phyloP scores from a whole-genome alignment of 2,329 filamentous ascomycete species.

The Aspergillus fijiensis region DNA sequence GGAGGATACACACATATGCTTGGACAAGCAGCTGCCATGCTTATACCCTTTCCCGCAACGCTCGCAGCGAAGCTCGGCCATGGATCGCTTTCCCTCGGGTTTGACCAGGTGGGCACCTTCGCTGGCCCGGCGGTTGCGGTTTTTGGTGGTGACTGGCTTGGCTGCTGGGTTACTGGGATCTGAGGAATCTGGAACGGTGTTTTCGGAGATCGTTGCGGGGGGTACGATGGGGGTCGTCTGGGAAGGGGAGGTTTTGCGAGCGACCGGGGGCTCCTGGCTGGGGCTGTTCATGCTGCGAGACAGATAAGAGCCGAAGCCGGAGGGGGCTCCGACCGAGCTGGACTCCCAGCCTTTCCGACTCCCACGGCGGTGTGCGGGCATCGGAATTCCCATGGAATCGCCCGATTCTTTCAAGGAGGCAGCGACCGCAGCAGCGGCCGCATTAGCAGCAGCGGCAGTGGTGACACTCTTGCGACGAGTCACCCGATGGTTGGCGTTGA shows the following conservation, averaged over 20 bases:
- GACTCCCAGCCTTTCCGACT: conserved; percentile 60
- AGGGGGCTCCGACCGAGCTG: conserved; percentile 52
- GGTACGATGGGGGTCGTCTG: conserved; percentile 22
- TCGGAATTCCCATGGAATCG: conserved; percentile 60
- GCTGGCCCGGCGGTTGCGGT: conserved; percentile 66
- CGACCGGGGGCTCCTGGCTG: conserved; percentile 33
- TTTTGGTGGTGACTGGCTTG: conserved; percentile 50
- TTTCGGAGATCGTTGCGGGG: not conserved
- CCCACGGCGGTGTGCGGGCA: conserved; percentile 57
- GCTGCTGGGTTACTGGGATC: conserved; percentile 52
- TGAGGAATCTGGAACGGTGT: conserved; percentile 8
- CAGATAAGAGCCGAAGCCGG: conserved; percentile 44
- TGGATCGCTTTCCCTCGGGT: conserved; percentile 74
- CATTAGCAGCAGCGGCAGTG: conserved; percentile 70
- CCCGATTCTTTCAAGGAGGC: conserved; percentile 65
- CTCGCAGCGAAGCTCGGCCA: conserved; percentile 88
- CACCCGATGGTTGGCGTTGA: conserved; percentile 80
- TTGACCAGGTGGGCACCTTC: conserved; percentile 82
- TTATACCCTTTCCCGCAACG: conserved; percentile 99
- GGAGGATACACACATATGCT: conserved; percentile 90
- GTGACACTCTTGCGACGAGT: conserved; percentile 91
- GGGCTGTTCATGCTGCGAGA: conserved; percentile 41
- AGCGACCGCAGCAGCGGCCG: conserved; percentile 62
- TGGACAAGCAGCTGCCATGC: conserved; percentile 99
- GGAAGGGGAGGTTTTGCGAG: conserved; percentile 42